Evolutionary conservation across 805 yeast species (phyloP), one percentile per base, ranked within the genome.

Genomic region (Jamesozyma jinghongensis): DNA sequence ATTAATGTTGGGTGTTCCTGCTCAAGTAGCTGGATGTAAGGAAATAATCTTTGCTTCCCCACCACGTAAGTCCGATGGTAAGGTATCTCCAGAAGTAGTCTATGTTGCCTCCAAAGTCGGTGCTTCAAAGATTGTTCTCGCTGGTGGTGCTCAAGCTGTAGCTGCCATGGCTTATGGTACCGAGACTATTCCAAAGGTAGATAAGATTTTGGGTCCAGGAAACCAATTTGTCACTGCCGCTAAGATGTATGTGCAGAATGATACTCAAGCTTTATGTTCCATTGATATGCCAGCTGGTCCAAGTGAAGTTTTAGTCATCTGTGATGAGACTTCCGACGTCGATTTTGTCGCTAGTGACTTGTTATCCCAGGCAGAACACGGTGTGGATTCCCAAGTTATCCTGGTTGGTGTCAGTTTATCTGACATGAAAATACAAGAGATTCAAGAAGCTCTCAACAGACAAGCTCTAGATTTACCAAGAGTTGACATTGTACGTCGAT

Each of bases 201-300:
- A 92, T 66, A 92, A 92, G 73, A 88, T 92, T 47, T 73, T 92
- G 62, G 99, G 99, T 36, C 99, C 99, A 19, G 99, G 99, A 45
- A 92, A 92, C 68, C 99, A 92, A 68, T 92, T 92, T 61, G 99
- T 92, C 40, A 92, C 99, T 16, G 97, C 98, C 33, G 99, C 98
- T 33, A 92, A 92, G 71, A 92, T 92, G 99, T 69, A 82, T 59
- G 92, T 94, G 38, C 92, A 90, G 54, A 94, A 92, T 57, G 98
- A 92, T 59, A 84, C 96, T 1, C 81, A 81, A 47, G 97, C 98
- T 6, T 69, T 88, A 56, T 92, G 96, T 59, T 84, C 95, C 14
- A 92, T 92, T 52, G 99, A 92, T 63, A 90, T 92, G 97, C 99
- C 99, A 37, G 99, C 99, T 19, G 99, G 99, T 8, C 99, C 99